A percentile compares a stretch with the other conserved stretches of the same genome.
These are phyloP conservation scores for Baorangia bicolor DNA, from an alignment of 768 basidiomycete genomes.

Conservation along the genomic window DNA sequence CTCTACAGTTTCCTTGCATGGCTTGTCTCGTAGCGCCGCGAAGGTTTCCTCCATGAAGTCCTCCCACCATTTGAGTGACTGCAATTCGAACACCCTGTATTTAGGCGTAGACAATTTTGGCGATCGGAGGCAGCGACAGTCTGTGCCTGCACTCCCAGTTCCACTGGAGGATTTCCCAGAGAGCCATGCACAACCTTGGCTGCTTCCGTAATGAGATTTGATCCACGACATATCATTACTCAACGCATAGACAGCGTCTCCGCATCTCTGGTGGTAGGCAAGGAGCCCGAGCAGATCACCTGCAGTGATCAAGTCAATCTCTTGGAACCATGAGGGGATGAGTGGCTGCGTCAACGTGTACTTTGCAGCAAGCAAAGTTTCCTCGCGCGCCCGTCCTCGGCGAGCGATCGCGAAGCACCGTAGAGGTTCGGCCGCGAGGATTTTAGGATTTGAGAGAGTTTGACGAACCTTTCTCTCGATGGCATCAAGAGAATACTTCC, in stretches of 20 bases:
- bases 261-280: slow-evolving; percentile 18
- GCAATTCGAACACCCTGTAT: background rate
- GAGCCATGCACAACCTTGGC: background rate
- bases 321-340: slow-evolving; percentile 21
- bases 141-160: too few species aligned
- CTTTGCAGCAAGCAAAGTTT: slow-evolving; percentile 30
- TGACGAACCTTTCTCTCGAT: slow-evolving; percentile 19
- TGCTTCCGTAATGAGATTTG: slow-evolving; percentile 5
- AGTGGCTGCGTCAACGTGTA: slow-evolving; percentile 27
- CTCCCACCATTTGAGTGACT: slow-evolving; percentile 16
- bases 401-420: slow-evolving; percentile 34
- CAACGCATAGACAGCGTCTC: slow-evolving; percentile 7
- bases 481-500: slow-evolving; percentile 16
- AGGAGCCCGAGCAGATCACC: slow-evolving; percentile 27
- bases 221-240: slow-evolving; percentile 13
- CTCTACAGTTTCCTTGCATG: slow-evolving; percentile 14
- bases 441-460: slow-evolving; percentile 18
- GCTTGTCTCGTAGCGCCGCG: slow-evolving; percentile 16
- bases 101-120: background rate
- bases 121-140: too few species aligned
- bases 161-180: too few species aligned
- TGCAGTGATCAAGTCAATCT: slow-evolving; percentile 28
- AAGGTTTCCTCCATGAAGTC: slow-evolving; percentile 16
- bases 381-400: slow-evolving; percentile 20
- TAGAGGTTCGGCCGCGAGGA: slow-evolving; percentile 23